phyloP scores from a whole-genome alignment of 805 yeast species.

The Ogataea haglerorum region DNA sequence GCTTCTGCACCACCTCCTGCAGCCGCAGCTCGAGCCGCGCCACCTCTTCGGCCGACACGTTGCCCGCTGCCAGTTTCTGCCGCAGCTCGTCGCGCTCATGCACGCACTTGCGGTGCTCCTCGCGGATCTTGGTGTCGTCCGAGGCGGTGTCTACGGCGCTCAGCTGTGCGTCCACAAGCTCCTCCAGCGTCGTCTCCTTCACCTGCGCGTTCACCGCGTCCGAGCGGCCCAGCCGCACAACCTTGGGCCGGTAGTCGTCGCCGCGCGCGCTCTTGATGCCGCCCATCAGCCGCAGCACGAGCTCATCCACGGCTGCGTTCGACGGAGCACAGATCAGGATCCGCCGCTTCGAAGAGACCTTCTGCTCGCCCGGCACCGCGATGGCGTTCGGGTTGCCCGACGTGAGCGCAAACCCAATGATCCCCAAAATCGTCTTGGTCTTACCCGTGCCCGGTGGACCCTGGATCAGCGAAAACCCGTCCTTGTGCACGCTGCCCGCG shows the following conservation, averaged over 20 bases:
- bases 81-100: constrained; percentile 56
- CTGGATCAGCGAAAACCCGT: constrained; percentile 88
- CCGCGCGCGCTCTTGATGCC: constrained; percentile 67
- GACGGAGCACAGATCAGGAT: constrained; percentile 95
- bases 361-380: constrained; percentile 10
- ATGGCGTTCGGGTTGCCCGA: constrained; percentile 14
- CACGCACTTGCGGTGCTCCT: constrained; percentile 49
- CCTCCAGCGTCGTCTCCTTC: constrained; percentile 80
- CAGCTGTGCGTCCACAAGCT: constrained; percentile 65
- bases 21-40: constrained; percentile 47
- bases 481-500: constrained; percentile 58
- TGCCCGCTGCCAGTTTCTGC: constrained; percentile 29
- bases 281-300: constrained; percentile 72
- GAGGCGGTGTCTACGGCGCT: constrained; percentile 34
- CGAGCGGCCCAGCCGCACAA: constrained; percentile 85
- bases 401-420: constrained; percentile 73
- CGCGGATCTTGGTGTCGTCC: constrained; percentile 48
- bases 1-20: constrained; percentile 53
- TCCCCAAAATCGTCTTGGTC: constrained; percentile 92
- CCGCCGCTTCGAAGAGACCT: constrained; percentile 39
- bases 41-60: constrained; percentile 40
- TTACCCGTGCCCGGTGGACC: constrained; percentile 99
- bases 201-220: constrained; percentile 86
- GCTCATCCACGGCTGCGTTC: constrained; percentile 97
- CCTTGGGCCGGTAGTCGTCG: constrained; percentile 49